Evolutionary conservation across 2,329 filamentous ascomycete genomes (phyloP).

Genomic region (Ceratocystis eucalypticola): DNA sequence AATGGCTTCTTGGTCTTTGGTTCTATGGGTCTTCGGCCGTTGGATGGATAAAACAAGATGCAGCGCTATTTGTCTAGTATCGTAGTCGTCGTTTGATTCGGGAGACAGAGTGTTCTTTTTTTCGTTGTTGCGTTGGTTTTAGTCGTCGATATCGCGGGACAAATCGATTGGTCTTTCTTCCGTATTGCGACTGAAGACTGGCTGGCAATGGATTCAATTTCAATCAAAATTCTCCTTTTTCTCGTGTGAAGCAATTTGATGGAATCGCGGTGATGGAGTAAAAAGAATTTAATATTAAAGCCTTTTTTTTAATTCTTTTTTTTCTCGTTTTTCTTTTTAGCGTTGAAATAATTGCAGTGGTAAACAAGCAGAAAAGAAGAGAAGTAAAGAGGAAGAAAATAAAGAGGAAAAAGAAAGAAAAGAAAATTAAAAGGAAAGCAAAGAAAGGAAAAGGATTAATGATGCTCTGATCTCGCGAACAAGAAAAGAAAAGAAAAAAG

Average conservation of each 20-base stretch:
- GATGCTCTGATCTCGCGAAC: not conserved
- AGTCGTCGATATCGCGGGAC: too few relatives aligned
- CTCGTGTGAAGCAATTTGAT: not conserved
- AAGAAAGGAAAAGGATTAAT: not conserved
- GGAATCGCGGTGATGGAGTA: not conserved
- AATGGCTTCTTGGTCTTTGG: too few relatives aligned
- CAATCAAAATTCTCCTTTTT: not conserved
- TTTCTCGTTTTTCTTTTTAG: not conserved
- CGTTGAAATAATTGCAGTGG: not conserved
- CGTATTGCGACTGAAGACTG: not conserved
- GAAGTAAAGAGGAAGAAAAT: not conserved
- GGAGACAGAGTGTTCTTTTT: too few relatives aligned
- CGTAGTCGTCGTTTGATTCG: too few relatives aligned
- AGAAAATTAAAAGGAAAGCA: constrained; percentile 1
- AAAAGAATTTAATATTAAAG: constrained; percentile 2
- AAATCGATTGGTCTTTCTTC: too few relatives aligned
- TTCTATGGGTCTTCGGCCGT: not conserved
- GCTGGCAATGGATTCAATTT: too few relatives aligned
- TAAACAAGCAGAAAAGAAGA: not conserved
- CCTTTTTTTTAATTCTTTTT: not conserved
- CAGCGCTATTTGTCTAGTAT: not conserved
- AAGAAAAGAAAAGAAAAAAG: constrained; percentile 5
- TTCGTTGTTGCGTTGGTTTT: too few relatives aligned
- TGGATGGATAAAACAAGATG: not conserved
- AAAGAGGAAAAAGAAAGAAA: constrained; percentile 8